A percentile compares a stretch with the other conserved stretches of the same genome.
These are phyloP conservation scores for Sergeia podlipaevii DNA, from an alignment of 208 protist genomes.

Conservation along the genomic window DNA sequence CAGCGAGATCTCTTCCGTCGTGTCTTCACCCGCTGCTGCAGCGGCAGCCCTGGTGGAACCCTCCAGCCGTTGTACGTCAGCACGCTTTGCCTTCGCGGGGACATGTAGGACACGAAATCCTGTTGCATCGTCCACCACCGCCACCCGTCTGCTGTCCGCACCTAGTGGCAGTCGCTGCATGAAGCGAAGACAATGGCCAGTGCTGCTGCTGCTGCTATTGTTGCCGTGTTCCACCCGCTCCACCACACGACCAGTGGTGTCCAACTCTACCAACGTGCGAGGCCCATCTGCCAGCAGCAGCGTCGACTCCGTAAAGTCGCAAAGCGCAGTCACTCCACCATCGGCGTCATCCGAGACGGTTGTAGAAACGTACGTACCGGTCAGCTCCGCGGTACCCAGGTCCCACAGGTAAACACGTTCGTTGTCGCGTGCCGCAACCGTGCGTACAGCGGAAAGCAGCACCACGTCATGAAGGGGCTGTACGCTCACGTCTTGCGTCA, in stretches of 20 bases:
- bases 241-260: background rate
- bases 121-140: constrained; percentile 49
- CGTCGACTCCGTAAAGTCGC: constrained; percentile 30
- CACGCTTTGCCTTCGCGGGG: background rate
- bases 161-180: constrained; percentile 37
- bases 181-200: constrained; percentile 18
- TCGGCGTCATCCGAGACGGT: constrained; percentile 4
- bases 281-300: constrained; percentile 45
- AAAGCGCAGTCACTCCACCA: constrained; percentile 46
- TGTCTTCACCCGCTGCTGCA: background rate
- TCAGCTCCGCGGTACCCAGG: constrained; percentile 24
- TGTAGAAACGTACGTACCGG: too few relatives aligned
- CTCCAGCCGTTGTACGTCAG: constrained; percentile 10
- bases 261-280: constrained; percentile 42
- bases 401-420: constrained; percentile 62
- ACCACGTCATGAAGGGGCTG: constrained; percentile 35
- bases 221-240: constrained; percentile 13
- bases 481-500: constrained; percentile 54
- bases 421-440: constrained; percentile 36
- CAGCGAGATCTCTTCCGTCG: background rate
- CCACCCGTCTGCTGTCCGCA: constrained; percentile 29
- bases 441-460: constrained; percentile 22
- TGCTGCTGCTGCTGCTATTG: background rate
- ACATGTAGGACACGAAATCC: constrained; percentile 57
- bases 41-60: constrained; percentile 13